A percentile compares a stretch with the other conserved stretches of the same genome.
phyloP scores from a whole-genome alignment of 176 grass and related monocot genomes.

The Puya raimondii region DNA sequence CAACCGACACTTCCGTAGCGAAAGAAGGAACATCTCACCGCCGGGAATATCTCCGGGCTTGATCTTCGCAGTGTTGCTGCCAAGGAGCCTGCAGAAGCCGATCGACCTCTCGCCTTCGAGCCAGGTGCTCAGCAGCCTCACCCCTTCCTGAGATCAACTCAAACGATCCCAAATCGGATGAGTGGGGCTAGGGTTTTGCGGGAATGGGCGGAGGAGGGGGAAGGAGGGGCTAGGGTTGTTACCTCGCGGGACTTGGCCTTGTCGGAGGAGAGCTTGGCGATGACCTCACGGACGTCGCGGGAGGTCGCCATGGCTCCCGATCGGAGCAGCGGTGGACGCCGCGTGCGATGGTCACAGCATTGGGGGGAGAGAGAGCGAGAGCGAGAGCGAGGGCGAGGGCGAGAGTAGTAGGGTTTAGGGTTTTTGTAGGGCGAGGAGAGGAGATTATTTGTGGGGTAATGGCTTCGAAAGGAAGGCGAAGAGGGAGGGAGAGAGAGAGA shows the following conservation, averaged over 20 bases:
- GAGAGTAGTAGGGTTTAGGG: neutral
- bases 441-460: neutral
- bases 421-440: neutral
- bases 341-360: neutral
- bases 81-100: constrained; percentile 55
- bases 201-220: neutral
- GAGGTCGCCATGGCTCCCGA: constrained; percentile 36
- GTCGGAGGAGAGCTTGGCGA: constrained; percentile 80
- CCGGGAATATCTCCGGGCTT: constrained; percentile 34
- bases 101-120: constrained; percentile 47
- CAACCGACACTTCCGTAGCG: neutral
- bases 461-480: neutral
- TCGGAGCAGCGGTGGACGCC: neutral
- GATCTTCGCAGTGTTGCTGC: constrained; percentile 39
- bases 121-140: constrained; percentile 62
- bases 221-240: neutral
- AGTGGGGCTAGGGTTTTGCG: neutral
- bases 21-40: constrained; percentile 23
- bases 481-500: neutral
- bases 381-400: neutral
- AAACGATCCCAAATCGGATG: neutral
- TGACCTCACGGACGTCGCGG: constrained; percentile 52
- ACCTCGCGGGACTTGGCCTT: constrained; percentile 58
- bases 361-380: neutral
- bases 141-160: constrained; percentile 46